Evolutionary conservation across 805 yeast species (phyloP).

Genomic region (Ogataea minuta): DNA sequence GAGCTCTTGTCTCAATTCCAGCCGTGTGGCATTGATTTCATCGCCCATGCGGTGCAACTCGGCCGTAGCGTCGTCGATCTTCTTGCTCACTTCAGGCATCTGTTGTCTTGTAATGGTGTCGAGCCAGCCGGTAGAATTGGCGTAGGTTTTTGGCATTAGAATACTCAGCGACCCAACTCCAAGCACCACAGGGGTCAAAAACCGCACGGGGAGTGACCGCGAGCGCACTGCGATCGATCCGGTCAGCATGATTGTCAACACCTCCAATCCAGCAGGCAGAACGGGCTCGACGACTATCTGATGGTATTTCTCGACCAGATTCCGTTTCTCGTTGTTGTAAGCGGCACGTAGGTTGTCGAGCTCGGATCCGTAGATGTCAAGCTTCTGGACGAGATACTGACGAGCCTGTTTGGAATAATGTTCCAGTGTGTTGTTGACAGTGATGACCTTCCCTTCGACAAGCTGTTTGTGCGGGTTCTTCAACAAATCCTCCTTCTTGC

Average conservation of each 20-base stretch:
- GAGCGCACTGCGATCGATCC: conserved; percentile 55
- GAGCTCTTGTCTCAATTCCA: conserved; percentile 3
- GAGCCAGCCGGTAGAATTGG: conserved; percentile 31
- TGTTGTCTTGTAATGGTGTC: conserved; percentile 34
- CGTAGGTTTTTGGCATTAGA: conserved; percentile 51
- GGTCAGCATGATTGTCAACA: conserved; percentile 52
- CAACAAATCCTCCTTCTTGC: conserved; percentile 36
- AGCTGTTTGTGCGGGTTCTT: conserved; percentile 37
- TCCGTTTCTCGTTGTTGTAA: conserved; percentile 40
- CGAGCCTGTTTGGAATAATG: conserved; percentile 41
- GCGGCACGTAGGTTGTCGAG: conserved; percentile 46
- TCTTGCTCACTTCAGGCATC: conserved; percentile 37
- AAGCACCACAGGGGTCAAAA: conserved; percentile 48
- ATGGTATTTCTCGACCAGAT: conserved; percentile 33
- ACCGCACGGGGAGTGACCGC: conserved; percentile 48
- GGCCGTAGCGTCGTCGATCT: conserved; percentile 17
- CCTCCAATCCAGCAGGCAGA: conserved; percentile 53
- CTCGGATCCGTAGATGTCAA: conserved; percentile 42
- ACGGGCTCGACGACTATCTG: conserved; percentile 48
- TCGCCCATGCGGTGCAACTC: conserved; percentile 2
- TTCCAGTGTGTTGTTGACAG: conserved; percentile 49
- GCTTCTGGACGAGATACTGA: conserved; percentile 37
- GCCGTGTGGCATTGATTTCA: conserved; percentile 4
- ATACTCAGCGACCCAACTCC: conserved; percentile 44
- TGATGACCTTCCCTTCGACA: conserved; percentile 54